These are phyloP conservation scores for Debaryomyces castellii DNA, from an alignment of 805 yeast species.

Conservation along the genomic window DNA sequence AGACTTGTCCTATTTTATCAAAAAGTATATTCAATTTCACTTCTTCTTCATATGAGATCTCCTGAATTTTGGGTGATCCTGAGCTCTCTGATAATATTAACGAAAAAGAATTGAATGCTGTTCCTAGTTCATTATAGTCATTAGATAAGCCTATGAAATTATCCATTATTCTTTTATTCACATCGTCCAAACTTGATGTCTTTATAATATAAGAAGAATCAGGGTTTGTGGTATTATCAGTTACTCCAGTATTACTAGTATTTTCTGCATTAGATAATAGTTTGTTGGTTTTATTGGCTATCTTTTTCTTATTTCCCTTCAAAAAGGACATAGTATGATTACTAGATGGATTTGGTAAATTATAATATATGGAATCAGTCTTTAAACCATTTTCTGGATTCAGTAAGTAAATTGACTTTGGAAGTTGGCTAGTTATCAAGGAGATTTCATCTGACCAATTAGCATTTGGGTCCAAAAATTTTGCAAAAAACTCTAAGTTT, in stretches of 20 bases:
- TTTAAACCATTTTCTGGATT: slow-evolving; percentile 45
- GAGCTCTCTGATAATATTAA: slow-evolving; percentile 40
- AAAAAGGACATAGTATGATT: slow-evolving; percentile 31
- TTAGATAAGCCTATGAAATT: slow-evolving; percentile 58
- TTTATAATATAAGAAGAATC: slow-evolving; percentile 13
- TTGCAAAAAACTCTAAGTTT: slow-evolving; percentile 61
- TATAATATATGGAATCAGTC: slow-evolving; percentile 32
- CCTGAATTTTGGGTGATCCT: slow-evolving; percentile 18
- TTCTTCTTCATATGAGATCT: slow-evolving; percentile 20
- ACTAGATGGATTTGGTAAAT: slow-evolving; percentile 33
- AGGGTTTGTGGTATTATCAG: slow-evolving; percentile 1
- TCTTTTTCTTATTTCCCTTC: slow-evolving; percentile 26
- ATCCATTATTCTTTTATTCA: slow-evolving; percentile 53
- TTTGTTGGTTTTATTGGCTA: slow-evolving; percentile 23
- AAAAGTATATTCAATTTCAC: slow-evolving; percentile 37
- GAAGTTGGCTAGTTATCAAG: slow-evolving; percentile 36
- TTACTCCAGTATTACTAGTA: background rate
- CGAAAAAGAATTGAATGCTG: slow-evolving; percentile 53
- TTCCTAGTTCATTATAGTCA: slow-evolving; percentile 76
- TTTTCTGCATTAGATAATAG: slow-evolving; percentile 2
- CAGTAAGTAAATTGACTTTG: slow-evolving; percentile 39
- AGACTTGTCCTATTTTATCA: slow-evolving; percentile 83
- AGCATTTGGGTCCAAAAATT: slow-evolving; percentile 82
- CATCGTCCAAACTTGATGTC: slow-evolving; percentile 52
- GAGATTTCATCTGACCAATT: slow-evolving; percentile 72